Percentiles rank a stretch among this genome's conserved stretches.
These are phyloP conservation scores for Claviceps lovelessii DNA, from an alignment of 2,329 filamentous ascomycete genomes.

Conservation along the genomic window DNA sequence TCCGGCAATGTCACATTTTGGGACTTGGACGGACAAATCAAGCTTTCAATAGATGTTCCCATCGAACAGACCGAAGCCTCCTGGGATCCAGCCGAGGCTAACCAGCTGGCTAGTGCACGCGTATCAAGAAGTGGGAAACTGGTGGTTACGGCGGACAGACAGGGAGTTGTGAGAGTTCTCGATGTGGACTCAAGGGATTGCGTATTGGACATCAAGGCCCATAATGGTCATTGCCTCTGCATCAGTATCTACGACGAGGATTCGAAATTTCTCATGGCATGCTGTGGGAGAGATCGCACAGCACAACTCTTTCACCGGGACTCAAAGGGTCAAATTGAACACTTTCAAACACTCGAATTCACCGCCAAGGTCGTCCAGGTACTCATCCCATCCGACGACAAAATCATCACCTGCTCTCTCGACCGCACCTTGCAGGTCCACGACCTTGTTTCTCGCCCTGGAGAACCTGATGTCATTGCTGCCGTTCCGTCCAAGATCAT, in stretches of 20 bases:
- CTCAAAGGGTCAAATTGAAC: constrained; percentile 45
- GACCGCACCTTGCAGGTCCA: constrained; percentile 79
- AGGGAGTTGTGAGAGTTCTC: constrained; percentile 64
- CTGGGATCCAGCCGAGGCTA: constrained; percentile 36
- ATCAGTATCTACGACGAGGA: constrained; percentile 57
- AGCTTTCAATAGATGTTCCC: constrained; percentile 48
- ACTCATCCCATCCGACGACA: constrained; percentile 60
- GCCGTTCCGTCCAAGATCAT: constrained; percentile 67
- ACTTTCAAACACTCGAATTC: constrained; percentile 90
- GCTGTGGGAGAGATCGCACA: constrained; percentile 78
- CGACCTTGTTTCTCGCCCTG: constrained; percentile 58
- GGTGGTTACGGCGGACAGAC: constrained; percentile 72
- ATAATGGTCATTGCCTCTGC: constrained; percentile 71
- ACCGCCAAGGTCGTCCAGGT: constrained; percentile 66
- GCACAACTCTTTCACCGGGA: constrained; percentile 69
- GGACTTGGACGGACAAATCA: constrained; percentile 57
- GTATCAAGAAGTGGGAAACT: constrained; percentile 47
- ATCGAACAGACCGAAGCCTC: constrained; percentile 47
- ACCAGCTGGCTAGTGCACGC: constrained; percentile 46
- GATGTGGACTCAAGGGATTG: constrained; percentile 47
- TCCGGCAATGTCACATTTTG: constrained; percentile 73
- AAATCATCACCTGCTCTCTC: constrained; percentile 70
- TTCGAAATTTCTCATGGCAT: constrained; percentile 55
- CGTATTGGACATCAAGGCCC: constrained; percentile 65
- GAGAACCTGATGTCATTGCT: constrained; percentile 49